Percentiles rank a stretch among this genome's conserved stretches.
Conservation (phyloP, 352 stramenopile genomes). For the Phytophthora pluvialis region DNA sequence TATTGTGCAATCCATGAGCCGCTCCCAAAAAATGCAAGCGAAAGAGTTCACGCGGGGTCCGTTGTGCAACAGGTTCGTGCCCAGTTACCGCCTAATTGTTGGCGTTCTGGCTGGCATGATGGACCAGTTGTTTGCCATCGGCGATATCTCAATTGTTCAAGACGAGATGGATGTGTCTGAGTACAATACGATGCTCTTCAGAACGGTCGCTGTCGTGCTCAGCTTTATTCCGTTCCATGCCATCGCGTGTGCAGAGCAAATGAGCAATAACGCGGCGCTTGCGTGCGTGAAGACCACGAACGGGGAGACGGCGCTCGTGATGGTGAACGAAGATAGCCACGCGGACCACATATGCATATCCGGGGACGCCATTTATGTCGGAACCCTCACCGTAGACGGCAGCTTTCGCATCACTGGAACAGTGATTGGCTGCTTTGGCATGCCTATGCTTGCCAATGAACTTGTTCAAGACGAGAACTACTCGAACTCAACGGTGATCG, state of each 20-base stretch:
- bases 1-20: background rate
- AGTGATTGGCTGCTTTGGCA: no score
- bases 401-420: no score
- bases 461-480: no score
- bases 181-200: background rate
- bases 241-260: background rate
- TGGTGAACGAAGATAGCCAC: no score
- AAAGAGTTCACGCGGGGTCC: background rate
- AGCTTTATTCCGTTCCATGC: background rate
- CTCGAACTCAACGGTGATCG: no score
- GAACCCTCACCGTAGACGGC: no score
- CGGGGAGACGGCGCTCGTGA: no score
- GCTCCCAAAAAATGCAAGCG: background rate
- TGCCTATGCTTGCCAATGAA: no score
- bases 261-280: background rate
- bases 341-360: no score
- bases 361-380: no score
- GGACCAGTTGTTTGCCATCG: background rate
- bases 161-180: background rate
- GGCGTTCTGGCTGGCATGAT: background rate
- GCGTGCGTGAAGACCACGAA: no score
- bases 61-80: background rate
- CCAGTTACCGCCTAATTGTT: background rate
- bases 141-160: background rate
- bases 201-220: background rate